Base-by-base conservation (phyloP, 352 stramenopile species). In the Globisporangium cystogenes region DNA sequence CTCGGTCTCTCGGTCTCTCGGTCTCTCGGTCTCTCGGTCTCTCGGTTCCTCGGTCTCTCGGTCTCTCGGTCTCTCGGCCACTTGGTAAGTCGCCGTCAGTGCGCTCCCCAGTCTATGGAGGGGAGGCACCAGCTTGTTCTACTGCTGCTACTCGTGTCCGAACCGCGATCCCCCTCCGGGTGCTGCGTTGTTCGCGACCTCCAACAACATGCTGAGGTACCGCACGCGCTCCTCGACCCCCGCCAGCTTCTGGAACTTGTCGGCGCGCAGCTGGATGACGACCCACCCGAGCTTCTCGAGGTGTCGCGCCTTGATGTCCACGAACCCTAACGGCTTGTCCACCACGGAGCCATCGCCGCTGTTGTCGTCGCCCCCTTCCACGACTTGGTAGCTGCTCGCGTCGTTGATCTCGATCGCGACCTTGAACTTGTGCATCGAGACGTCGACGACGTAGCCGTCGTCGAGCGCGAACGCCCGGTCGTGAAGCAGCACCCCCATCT, bases 351-450 rank as follows among this genome's bases (percentile, higher is more conserved):
- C 48, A 10, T 51, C 47, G 20, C 23, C 7, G 7, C 23, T 47
- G 16, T 26, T 23, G 12, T 69, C 55, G 12, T 75, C 65, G n/a
- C 74, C 31, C 6, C 55, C 52, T 20, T 76, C 62, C 10, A 67
- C 49, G 18, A 69, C 65, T 49, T 79, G 66, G 52, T 87, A 90
- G 33, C 70, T 73, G 24, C 76, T 65, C 8, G 67, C 57, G 15
- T 60, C 56, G 37, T 88, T 87, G 53, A 90, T 67, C 39, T 90
- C 80, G 33, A 90, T 81, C 12, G 63, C 80, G 48, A 90, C 80
- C 33, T 70, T 74, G 43, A 81, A 73, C 51, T 53, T 70, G 2
- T 61, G 62, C 26, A 74, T 46, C 48, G 69, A 75, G n/a, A 88
- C 57, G 42, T 88, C 73, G 27, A 88, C 42, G 31, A 69, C 52